Percentiles rank a stretch among this genome's conserved stretches.
Conservation (phyloP, 2,329 filamentous ascomycete species). For the Akanthomyces lecanii region DNA sequence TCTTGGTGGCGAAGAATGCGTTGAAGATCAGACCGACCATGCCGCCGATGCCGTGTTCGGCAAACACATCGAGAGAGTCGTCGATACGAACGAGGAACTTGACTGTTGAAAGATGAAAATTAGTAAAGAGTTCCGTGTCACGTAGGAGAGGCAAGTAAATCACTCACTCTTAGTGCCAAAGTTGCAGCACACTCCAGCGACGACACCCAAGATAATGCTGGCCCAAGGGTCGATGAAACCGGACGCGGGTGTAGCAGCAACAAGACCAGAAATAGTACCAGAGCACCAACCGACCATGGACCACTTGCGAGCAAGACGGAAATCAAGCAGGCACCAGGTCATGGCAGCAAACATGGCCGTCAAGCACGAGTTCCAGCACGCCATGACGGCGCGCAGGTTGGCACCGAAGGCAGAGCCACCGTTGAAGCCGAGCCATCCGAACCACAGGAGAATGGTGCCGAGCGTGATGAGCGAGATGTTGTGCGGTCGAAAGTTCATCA, state of each 20-base stretch:
- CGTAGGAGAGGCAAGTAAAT: neutral
- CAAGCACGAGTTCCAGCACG: constrained; percentile 96
- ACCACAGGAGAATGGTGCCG: constrained; percentile 94
- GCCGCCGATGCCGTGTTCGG: constrained; percentile 66
- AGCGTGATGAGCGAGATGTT: constrained; percentile 97
- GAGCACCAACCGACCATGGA: constrained; percentile 74
- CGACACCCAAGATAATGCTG: constrained; percentile 61
- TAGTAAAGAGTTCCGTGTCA: neutral
- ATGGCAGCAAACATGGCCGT: constrained; percentile 89
- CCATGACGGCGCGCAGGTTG: constrained; percentile 90
- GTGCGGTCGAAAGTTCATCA: constrained; percentile 98
- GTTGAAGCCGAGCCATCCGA: constrained; percentile 98
- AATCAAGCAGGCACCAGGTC: constrained; percentile 95
- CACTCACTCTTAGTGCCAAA: constrained; percentile 57
- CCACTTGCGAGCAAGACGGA: constrained; percentile 90
- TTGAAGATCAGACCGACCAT: constrained; percentile 70
- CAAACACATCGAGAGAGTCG: constrained; percentile 68
- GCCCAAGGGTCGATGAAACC: constrained; percentile 66
- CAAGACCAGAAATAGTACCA: constrained; percentile 65
- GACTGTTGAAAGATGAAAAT: constrained; percentile 32
- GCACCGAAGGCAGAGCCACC: constrained; percentile 91
- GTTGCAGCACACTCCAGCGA: constrained; percentile 63
- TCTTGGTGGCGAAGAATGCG: constrained; percentile 64
- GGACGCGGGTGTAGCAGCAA: constrained; percentile 65
- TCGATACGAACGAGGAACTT: constrained; percentile 62